These are phyloP conservation scores for Physocladia obscura DNA, from an alignment of 192 early-diverging fungal species.

Conservation along the genomic window DNA sequence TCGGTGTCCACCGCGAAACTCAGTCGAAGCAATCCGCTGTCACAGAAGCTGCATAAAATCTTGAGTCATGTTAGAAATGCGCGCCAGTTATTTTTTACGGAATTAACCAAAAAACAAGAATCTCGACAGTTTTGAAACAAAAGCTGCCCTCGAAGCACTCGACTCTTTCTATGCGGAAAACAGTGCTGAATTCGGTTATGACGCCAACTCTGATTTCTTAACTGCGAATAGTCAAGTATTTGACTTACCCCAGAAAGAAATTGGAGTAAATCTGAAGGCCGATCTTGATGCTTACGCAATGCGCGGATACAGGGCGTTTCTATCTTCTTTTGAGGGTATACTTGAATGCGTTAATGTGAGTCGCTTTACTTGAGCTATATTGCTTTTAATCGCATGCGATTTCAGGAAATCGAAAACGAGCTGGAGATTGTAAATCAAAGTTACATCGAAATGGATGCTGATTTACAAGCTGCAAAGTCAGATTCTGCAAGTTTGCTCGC, in stretches of 20 bases:
- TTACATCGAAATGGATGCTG: conserved; percentile 60
- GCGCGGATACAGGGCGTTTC: conserved; percentile 4
- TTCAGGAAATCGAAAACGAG: conserved; percentile 51
- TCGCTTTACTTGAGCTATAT: background rate
- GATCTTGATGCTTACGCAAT: conserved; percentile 8
- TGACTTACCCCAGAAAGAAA: too few relatives aligned
- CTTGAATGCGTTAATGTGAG: conserved; percentile 32
- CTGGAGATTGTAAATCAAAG: conserved; percentile 59
- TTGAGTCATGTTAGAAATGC: conserved; percentile 32
- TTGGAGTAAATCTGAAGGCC: conserved; percentile 2
- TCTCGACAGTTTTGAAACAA: conserved; percentile 68
- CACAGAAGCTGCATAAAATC: conserved; percentile 45
- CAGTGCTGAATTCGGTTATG: conserved; percentile 56
- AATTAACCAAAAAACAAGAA: background rate
- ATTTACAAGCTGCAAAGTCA: conserved; percentile 54
- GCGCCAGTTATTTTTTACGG: background rate
- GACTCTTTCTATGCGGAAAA: conserved; percentile 65
- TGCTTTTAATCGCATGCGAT: conserved; percentile 15
- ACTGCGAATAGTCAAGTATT: too few relatives aligned
- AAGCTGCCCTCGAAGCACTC: conserved; percentile 61
- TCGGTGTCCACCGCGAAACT: conserved; percentile 26
- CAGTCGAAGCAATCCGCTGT: conserved; percentile 43
- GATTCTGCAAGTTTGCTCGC: conserved; percentile 64
- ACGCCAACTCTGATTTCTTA: conserved; percentile 50
- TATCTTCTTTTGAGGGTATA: conserved; percentile 58